A percentile compares a stretch with the other conserved stretches of the same genome.
Conservation (phyloP, 176 grass and related monocot genomes). For the Canna indica region DNA sequence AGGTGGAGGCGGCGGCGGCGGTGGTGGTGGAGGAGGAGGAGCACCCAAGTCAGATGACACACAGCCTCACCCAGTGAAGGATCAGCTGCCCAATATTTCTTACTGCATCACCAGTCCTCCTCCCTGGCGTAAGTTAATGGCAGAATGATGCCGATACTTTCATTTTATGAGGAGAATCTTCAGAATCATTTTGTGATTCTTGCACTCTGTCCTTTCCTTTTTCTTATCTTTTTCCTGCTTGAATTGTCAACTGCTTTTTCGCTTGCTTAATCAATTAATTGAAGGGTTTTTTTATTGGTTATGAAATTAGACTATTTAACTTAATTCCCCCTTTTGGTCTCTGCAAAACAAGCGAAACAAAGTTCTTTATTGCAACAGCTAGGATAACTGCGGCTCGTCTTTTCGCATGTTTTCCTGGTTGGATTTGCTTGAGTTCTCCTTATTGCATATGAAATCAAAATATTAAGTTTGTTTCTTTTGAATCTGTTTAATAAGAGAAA, state of each 20-base stretch:
- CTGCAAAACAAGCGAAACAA: too few species aligned
- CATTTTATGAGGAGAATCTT: not conserved
- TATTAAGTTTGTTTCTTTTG: too few species aligned
- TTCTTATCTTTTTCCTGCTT: not conserved
- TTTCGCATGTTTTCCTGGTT: too few species aligned
- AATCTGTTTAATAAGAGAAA: too few species aligned
- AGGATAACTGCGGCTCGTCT: too few species aligned
- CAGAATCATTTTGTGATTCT: not conserved
- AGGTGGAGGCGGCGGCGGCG: not conserved
- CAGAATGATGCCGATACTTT: not conserved
- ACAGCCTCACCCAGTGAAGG: slow-evolving; percentile 6
- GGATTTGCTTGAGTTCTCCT: too few species aligned
- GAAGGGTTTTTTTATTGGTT: too few species aligned
- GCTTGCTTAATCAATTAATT: not conserved
- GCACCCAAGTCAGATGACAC: not conserved
- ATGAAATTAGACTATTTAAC: too few species aligned
- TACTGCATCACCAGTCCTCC: slow-evolving; percentile 22
- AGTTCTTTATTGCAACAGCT: too few species aligned
- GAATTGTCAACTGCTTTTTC: too few species aligned
- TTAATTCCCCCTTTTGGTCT: too few species aligned
- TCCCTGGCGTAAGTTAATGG: slow-evolving; percentile 4
- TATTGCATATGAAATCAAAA: too few species aligned
- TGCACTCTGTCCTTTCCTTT: not conserved
- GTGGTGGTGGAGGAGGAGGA: not conserved
- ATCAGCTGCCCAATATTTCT: slow-evolving; percentile 13